A percentile compares a stretch with the other conserved stretches of the same genome.
Conservation (phyloP, 352 stramenopile species). For the Phytophthora sp. region DNA sequence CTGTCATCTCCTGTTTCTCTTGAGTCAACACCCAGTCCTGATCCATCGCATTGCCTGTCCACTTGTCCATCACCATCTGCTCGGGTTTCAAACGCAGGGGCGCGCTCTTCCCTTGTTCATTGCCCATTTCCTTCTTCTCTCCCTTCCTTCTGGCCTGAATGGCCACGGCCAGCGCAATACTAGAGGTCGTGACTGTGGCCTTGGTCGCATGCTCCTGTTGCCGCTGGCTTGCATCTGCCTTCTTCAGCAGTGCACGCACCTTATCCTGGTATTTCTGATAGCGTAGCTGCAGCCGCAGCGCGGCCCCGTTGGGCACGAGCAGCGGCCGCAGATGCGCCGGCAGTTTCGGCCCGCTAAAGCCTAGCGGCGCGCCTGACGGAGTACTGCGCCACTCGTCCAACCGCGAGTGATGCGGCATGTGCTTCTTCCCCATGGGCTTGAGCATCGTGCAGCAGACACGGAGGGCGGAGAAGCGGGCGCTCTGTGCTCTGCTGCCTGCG, state of each 20-base stretch:
- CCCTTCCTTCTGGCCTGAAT: slow-evolving; percentile 48
- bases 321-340: slow-evolving; percentile 39
- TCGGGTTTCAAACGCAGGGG: slow-evolving; percentile 14
- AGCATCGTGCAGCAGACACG: slow-evolving; percentile 31
- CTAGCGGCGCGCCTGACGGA: slow-evolving; percentile 7
- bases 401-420: slow-evolving; percentile 30
- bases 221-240: slow-evolving; percentile 46
- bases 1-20: no score
- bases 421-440: slow-evolving; percentile 57
- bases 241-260: slow-evolving; percentile 64
- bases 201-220: slow-evolving; percentile 36
- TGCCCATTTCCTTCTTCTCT: slow-evolving; percentile 18
- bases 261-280: slow-evolving; percentile 82
- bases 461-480: no score
- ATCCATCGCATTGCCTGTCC: slow-evolving; percentile 5
- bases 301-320: slow-evolving; percentile 48
- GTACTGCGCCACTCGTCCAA: slow-evolving; percentile 36
- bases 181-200: slow-evolving; percentile 53
- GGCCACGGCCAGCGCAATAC: slow-evolving; percentile 64
- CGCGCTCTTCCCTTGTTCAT: slow-evolving; percentile 20
- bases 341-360: slow-evolving; percentile 32
- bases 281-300: slow-evolving; percentile 70
- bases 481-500: no score
- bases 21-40: slow-evolving; percentile 18
- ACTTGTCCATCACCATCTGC: slow-evolving; percentile 10